Base-by-base conservation (phyloP, 345 rosid species). In the Erucastrum elatum region DNA sequence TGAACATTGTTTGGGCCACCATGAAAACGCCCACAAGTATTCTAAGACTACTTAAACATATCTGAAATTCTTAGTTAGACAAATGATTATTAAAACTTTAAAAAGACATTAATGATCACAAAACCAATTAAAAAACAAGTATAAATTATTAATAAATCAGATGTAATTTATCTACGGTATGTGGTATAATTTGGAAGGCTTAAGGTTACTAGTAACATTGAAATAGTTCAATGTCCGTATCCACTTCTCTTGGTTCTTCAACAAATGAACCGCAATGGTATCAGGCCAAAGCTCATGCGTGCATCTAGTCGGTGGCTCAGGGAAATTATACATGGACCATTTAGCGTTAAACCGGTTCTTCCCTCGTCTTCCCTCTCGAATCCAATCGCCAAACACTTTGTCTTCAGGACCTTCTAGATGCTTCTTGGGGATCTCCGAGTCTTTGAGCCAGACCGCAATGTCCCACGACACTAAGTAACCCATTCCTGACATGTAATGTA, bases 401-500 rank as follows among this genome's bases (percentile, higher is more conserved):
- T 91, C 97, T 70, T 94, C 97, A 0, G 97, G 96, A 0, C 97
- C 98, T 82, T 87, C 90, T 17, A 84, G 5, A 49, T 88, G 89
- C n/a, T 84, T 87, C 71, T 75, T 88, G 0, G 98, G 93, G 8
- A 92, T 86, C 2, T 90, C 90, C 0, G 94, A 92, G 9, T 84
- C 87, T 70, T 85, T 86, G 60, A 94, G 84, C 97, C 98, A 94
- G 77, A 90, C 92, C 3, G 85, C 91, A 0, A 92, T 89, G 61
- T 92, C 97, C 98, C 96, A 92, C 1, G 98, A 89, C 16, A 90
- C 84, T 79, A 90, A 75, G 70, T 90, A 94, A 0, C 96, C 98
- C 98, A 94, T 94, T 2, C 97, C 97, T 0, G 96, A 86, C 94
- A 92, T 94, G 86, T 94, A 94, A 72, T 83, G 88, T n/a, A 82